Evolutionary conservation across 805 yeast species (phyloP).

Genomic region (Cyberlindnera maritima): DNA sequence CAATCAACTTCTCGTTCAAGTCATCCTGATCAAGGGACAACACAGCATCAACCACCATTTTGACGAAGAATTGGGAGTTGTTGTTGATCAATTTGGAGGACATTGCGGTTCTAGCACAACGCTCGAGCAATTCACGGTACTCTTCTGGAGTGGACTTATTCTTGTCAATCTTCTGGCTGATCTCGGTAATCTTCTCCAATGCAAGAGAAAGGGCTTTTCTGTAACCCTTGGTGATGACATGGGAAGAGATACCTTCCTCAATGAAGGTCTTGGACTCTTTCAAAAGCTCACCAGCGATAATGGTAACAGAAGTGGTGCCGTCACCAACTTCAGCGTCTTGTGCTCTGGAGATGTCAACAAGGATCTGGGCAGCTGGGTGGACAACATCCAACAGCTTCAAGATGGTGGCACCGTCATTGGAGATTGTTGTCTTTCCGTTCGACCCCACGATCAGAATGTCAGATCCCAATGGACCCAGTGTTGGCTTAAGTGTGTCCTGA

Average conservation of each 20-base stretch:
- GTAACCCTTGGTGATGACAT: constrained; percentile 82
- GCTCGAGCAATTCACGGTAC: constrained; percentile 74
- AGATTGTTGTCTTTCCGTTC: constrained; percentile 86
- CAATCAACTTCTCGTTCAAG: constrained; percentile 85
- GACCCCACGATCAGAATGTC: constrained; percentile 87
- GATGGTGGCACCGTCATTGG: constrained; percentile 98
- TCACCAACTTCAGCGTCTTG: constrained; percentile 99
- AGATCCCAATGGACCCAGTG: constrained; percentile 96
- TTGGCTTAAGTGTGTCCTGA: constrained; percentile 92
- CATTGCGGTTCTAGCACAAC: constrained; percentile 98
- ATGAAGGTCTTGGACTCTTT: constrained; percentile 88
- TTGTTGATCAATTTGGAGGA: constrained; percentile 88
- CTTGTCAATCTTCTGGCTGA: constrained; percentile 67
- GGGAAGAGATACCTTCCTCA: constrained; percentile 95
- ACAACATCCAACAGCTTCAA: constrained; percentile 89
- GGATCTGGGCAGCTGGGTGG: constrained; percentile 96
- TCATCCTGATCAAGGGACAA: constrained; percentile 79
- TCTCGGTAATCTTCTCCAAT: constrained; percentile 64
- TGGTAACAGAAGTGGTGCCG: constrained; percentile 95
- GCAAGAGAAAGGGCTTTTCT: constrained; percentile 80
- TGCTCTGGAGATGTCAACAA: constrained; percentile 91
- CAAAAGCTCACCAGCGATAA: constrained; percentile 90
- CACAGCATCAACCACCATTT: constrained; percentile 96
- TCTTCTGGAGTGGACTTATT: constrained; percentile 44
- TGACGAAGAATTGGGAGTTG: constrained; percentile 85